Evolutionary conservation across 2,329 filamentous ascomycete genomes (phyloP).

Genomic region (Colletotrichum truncatum): DNA sequence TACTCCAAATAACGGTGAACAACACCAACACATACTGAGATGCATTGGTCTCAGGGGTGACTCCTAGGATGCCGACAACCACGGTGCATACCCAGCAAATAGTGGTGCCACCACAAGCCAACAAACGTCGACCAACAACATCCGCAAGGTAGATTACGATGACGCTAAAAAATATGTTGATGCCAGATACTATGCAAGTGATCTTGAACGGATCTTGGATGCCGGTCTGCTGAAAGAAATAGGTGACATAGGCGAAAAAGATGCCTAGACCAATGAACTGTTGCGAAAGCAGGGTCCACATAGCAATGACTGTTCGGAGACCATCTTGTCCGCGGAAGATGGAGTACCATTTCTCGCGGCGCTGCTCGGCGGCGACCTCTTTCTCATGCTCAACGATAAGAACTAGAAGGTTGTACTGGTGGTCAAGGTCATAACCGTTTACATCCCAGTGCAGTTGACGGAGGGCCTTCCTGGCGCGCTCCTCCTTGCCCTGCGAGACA

Average conservation of each 20-base stretch:
- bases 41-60: constrained; percentile 27
- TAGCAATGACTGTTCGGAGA: constrained; percentile 39
- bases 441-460: constrained; percentile 36
- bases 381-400: constrained; percentile 33
- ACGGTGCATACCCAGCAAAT: constrained; percentile 29
- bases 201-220: constrained; percentile 35
- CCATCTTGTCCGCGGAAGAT: constrained; percentile 41
- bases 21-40: constrained; percentile 33
- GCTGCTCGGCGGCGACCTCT: constrained; percentile 12
- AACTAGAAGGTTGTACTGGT: constrained; percentile 37
- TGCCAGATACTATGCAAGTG: constrained; percentile 33
- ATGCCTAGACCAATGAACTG: constrained; percentile 36
- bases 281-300: constrained; percentile 37
- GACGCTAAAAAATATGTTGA: constrained; percentile 32
- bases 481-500: constrained; percentile 34
- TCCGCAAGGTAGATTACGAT: constrained; percentile 32
- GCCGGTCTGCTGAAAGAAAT: constrained; percentile 46
- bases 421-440: constrained; percentile 38
- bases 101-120: constrained; percentile 29
- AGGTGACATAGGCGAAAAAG: constrained; percentile 35
- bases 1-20: constrained; percentile 36
- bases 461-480: constrained; percentile 33
- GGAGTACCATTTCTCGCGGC: constrained; percentile 37
- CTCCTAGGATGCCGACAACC: constrained; percentile 33
- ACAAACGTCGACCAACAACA: constrained; percentile 28